Conservation (phyloP, 106 monocot genomes). For the Platanthera zijinensis region DNA sequence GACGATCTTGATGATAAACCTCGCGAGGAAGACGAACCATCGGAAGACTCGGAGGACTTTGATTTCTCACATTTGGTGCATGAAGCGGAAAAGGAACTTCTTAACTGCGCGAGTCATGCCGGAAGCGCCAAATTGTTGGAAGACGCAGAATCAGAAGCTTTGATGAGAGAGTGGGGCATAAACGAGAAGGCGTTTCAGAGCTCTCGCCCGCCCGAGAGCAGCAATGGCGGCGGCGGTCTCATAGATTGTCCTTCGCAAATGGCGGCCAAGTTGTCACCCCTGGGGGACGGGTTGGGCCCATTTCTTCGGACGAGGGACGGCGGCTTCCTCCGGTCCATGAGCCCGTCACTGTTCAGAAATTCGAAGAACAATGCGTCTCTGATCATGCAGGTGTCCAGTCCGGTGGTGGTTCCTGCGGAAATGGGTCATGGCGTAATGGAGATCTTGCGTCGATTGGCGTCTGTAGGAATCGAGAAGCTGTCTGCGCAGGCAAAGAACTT, state of each 20-base stretch:
- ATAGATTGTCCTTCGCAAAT: constrained; percentile 48
- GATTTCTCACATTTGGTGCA: constrained; percentile 42
- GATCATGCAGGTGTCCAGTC: constrained; percentile 87
- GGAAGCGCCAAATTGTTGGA: constrained; percentile 66
- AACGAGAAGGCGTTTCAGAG: constrained; percentile 61
- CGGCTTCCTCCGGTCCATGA: constrained; percentile 86
- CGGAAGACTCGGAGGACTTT: constrained; percentile 26
- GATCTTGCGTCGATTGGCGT: constrained; percentile 65
- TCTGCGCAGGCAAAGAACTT: constrained; percentile 74
- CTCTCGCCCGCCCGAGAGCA: constrained; percentile 37
- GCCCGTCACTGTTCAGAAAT: constrained; percentile 58
- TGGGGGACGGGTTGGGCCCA: constrained; percentile 64
- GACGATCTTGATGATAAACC: constrained; percentile 17
- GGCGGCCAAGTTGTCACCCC: constrained; percentile 52
- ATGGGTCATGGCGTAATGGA: constrained; percentile 93
- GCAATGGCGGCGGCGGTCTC: constrained; percentile 62
- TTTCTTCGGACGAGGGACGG: constrained; percentile 83
- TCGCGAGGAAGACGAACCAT: constrained; percentile 17
- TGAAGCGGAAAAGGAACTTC: constrained; percentile 61
- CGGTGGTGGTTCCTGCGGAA: constrained; percentile 85
- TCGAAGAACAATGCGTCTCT: constrained; percentile 61
- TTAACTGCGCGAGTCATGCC: constrained; percentile 23
- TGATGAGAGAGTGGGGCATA: constrained; percentile 76
- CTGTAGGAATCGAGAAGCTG: constrained; percentile 86
- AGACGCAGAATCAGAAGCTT: constrained; percentile 71